Percentiles rank a stretch among this genome's conserved stretches.
Conservation (phyloP, 306 rosid genomes). For the Ceratonia siliqua region DNA sequence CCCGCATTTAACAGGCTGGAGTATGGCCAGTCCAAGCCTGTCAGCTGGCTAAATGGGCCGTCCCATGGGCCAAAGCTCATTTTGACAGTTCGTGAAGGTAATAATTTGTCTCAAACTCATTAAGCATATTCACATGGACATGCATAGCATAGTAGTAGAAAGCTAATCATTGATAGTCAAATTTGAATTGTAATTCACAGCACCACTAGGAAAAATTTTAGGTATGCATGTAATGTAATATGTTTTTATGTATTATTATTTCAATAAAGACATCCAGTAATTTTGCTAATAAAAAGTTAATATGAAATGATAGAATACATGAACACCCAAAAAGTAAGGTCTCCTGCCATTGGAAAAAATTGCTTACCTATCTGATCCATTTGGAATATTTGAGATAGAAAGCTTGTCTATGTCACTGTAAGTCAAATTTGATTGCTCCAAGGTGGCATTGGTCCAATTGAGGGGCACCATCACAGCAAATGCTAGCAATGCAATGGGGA, state of each 20-base stretch:
- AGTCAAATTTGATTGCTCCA: constrained; percentile 62
- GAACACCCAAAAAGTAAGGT: too few relatives aligned
- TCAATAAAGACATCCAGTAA: neutral
- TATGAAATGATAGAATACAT: neutral
- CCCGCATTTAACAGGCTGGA: too few relatives aligned
- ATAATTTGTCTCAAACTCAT: constrained; percentile 13
- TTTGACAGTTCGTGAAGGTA: too few relatives aligned
- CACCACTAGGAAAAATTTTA: neutral
- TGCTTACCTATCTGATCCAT: constrained; percentile 73
- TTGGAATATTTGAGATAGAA: constrained; percentile 86
- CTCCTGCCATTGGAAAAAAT: neutral
- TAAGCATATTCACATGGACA: neutral
- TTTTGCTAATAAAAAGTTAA: constrained; percentile 20
- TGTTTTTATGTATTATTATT: neutral
- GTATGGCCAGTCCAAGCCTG: too few relatives aligned
- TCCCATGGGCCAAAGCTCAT: too few relatives aligned
- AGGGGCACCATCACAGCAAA: constrained; percentile 87
- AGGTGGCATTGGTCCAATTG: constrained; percentile 86
- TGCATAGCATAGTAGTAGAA: neutral
- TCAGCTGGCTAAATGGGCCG: too few relatives aligned
- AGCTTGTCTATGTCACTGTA: constrained; percentile 85
- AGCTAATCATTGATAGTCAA: neutral
- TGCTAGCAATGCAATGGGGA: constrained; percentile 77
- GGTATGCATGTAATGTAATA: neutral
- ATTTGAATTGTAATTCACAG: neutral